Evolutionary conservation across 805 yeast genomes (phyloP).

Genomic region (Yamadazyma insecticola): DNA sequence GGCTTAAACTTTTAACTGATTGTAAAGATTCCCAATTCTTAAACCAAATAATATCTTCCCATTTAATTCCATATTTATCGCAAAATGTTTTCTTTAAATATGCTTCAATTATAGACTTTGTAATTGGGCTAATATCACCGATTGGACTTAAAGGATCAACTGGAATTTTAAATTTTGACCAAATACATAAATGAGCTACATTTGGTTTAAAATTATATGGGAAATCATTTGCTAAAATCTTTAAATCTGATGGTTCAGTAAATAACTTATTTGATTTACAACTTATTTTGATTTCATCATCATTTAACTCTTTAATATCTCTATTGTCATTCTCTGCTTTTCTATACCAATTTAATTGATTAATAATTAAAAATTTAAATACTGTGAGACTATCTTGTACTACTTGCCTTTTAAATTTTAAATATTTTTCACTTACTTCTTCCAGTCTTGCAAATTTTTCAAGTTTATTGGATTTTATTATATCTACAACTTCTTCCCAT

Average conservation of each 20-base stretch:
- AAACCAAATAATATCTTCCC: slow-evolving; percentile 55
- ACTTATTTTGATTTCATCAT: slow-evolving; percentile 11
- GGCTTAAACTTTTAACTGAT: slow-evolving; percentile 63
- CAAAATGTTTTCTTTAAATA: slow-evolving; percentile 48
- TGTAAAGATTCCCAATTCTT: slow-evolving; percentile 68
- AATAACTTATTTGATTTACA: slow-evolving; percentile 36
- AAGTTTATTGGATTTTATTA: slow-evolving; percentile 39
- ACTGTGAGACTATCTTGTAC: slow-evolving; percentile 32
- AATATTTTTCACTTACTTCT: slow-evolving; percentile 40
- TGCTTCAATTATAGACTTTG: slow-evolving; percentile 38
- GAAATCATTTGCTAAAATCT: slow-evolving; percentile 53
- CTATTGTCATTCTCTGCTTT: too few relatives aligned
- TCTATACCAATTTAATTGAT: slow-evolving; percentile 49
- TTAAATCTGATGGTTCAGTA: slow-evolving; percentile 36
- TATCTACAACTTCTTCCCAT: slow-evolving; percentile 40
- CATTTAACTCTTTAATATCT: slow-evolving; percentile 16
- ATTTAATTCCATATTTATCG: slow-evolving; percentile 34
- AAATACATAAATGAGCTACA: slow-evolving; percentile 56
- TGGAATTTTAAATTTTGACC: slow-evolving; percentile 59
- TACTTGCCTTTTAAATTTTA: slow-evolving; percentile 40
- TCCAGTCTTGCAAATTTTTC: slow-evolving; percentile 47
- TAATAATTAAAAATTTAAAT: slow-evolving; percentile 43
- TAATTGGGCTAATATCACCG: slow-evolving; percentile 48
- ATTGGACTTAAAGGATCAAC: slow-evolving; percentile 43
- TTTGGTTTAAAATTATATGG: slow-evolving; percentile 57